phyloP scores from a whole-genome alignment of 1,284 basidiomycete species.

The Bjerkandera adusta region DNA sequence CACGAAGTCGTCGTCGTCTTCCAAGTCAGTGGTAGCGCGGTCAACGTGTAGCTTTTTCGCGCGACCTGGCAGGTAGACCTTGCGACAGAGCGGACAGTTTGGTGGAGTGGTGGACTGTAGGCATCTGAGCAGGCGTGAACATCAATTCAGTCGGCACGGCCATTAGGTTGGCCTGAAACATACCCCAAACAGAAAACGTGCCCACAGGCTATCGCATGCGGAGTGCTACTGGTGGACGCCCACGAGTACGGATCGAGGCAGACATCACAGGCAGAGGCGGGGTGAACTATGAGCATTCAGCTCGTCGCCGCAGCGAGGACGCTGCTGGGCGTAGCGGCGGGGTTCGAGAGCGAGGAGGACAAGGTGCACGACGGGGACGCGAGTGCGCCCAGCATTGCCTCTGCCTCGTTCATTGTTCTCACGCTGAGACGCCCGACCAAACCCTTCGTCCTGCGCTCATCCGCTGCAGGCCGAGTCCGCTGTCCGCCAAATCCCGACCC shows the following conservation, averaged over 20 bases:
- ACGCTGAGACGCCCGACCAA: too few species aligned
- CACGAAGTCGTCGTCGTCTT: slow-evolving; percentile 18
- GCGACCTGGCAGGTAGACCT: slow-evolving; percentile 47
- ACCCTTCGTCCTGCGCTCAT: too few species aligned
- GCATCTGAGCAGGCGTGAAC: slow-evolving; percentile 41
- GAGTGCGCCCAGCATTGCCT: too few species aligned
- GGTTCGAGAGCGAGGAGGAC: neutral
- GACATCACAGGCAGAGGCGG: slow-evolving; percentile 66
- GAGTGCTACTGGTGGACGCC: slow-evolving; percentile 42
- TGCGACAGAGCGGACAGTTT: slow-evolving; percentile 65
- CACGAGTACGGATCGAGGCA: slow-evolving; percentile 61
- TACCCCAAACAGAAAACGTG: slow-evolving; percentile 68
- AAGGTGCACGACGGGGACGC: neutral
- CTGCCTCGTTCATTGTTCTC: too few species aligned
- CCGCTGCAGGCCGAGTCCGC: too few species aligned
- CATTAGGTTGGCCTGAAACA: too few species aligned
- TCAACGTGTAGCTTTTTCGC: slow-evolving; percentile 63
- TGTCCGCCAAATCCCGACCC: too few species aligned
- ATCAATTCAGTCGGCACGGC: too few species aligned
- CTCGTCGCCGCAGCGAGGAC: slow-evolving; percentile 3
- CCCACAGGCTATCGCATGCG: slow-evolving; percentile 66
- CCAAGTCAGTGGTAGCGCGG: slow-evolving; percentile 21
- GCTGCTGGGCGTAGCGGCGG: neutral
- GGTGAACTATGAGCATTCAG: slow-evolving; percentile 53
- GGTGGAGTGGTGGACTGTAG: slow-evolving; percentile 46